Base-by-base conservation (phyloP, 306 rosid species). In the Rosa rugosa region DNA sequence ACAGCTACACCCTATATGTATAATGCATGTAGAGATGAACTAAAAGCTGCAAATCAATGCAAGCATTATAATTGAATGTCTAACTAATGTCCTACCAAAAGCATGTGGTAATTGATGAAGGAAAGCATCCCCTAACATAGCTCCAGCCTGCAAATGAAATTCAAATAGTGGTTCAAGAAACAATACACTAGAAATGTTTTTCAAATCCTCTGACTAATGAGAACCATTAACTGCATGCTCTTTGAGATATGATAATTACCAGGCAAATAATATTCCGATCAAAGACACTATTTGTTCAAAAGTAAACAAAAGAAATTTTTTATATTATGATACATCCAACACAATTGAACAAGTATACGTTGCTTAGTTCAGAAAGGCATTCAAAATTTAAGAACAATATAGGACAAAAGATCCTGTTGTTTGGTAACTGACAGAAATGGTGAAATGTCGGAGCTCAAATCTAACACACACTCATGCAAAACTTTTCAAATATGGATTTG, bases 71-170 rank as follows among this genome's bases (percentile, higher is more conserved):
- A 22, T 3, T n/a, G 25, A 22, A 62, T 68, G 49, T 83, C 40
- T 51, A 46, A 80, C 65, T 81, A 34, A 72, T 75, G 44, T 27
- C 89, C 64, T 91, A 94, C 99, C 99, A 87, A 94, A 91, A 71
- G 99, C 99, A 86, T 94, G 99, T 0, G 99, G 99, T 80, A 94
- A 75, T 81, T 94, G 99, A 88, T 94, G 99, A 85, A 94, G 97
- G 86, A 94, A 94, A 75, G 99, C 97, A 85, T 94, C 99, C 50
- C 99, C 99, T 79, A 94, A 76, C 99, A 94, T 94, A 59, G 99
- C 99, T 53, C 99, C 99, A 70, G 99, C 99, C 99, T 94, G 94
- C 79, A 85, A 45, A 78, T 40, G 73, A 62, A 14, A 51, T 13
- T 45, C 69, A 72, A 6, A 31, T 46, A 11, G 8, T 5, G 38